These are phyloP conservation scores for Wallacemonas rigidus DNA, from an alignment of 208 protist species.

Conservation along the genomic window DNA sequence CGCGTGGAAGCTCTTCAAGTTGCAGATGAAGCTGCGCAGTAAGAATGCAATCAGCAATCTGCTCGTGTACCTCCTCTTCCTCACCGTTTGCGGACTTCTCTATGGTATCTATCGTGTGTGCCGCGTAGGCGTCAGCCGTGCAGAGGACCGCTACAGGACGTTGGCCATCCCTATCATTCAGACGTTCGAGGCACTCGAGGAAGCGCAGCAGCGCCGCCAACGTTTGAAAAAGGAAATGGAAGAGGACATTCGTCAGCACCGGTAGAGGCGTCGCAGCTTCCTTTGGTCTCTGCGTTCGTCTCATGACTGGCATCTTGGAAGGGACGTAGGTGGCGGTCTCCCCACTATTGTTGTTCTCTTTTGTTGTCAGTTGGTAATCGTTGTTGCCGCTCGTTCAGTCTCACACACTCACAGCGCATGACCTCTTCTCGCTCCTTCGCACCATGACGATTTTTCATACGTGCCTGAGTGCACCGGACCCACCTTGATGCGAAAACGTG, in stretches of 20 bases:
- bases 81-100: conserved; percentile 65
- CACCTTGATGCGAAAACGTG: background rate
- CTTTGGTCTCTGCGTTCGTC: too few relatives aligned
- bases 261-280: conserved; percentile 1
- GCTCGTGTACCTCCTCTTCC: conserved; percentile 74
- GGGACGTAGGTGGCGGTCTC: too few relatives aligned
- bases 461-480: too few relatives aligned
- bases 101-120: conserved; percentile 82
- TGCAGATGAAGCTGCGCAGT: conserved; percentile 64
- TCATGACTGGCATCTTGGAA: too few relatives aligned
- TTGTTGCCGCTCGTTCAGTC: too few relatives aligned
- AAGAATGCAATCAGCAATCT: conserved; percentile 69
- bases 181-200: conserved; percentile 81
- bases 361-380: too few relatives aligned
- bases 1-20: conserved; percentile 57
- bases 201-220: conserved; percentile 49
- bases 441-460: too few relatives aligned
- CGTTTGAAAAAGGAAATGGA: conserved; percentile 67
- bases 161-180: conserved; percentile 78
- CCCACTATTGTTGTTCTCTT: too few relatives aligned
- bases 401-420: too few relatives aligned
- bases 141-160: conserved; percentile 76
- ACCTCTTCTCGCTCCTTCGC: too few relatives aligned
- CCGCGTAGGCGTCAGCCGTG: conserved; percentile 72
- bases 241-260: conserved; percentile 59